Evolutionary conservation across 495 filamentous ascomycete species (phyloP).

Genomic region (Rhypophila decipiens): DNA sequence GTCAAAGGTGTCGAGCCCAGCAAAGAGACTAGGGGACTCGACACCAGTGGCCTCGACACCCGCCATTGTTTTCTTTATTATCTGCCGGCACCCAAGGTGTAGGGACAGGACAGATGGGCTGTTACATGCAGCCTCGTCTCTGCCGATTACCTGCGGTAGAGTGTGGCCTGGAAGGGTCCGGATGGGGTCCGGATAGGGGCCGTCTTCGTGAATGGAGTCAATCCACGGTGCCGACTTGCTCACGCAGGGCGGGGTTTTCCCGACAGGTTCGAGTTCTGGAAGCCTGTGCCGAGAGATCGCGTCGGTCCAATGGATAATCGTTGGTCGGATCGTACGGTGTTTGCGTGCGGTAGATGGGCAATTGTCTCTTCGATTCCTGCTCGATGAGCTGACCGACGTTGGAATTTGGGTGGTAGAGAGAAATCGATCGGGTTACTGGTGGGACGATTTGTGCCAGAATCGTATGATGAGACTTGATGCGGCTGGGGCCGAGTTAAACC

Average conservation of each 20-base stretch:
- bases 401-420: constrained; percentile 3
- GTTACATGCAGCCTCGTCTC: constrained; percentile 21
- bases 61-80: constrained; percentile 17
- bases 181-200: not conserved
- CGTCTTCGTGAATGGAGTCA: too few relatives aligned
- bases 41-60: constrained; percentile 17
- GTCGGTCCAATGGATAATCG: not conserved
- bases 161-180: not conserved
- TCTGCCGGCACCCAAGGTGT: not conserved
- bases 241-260: too few relatives aligned
- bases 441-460: constrained; percentile 23
- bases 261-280: not conserved
- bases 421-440: constrained; percentile 19
- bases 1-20: constrained; percentile 16
- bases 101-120: constrained; percentile 10
- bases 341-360: not conserved
- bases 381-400: constrained; percentile 11
- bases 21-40: constrained; percentile 22
- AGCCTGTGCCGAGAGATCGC: not conserved
- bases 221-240: too few relatives aligned
- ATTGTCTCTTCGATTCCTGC: not conserved
- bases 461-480: constrained; percentile 24
- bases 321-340: not conserved
- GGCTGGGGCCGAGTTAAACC: constrained; percentile 8
- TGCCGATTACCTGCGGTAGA: not conserved